phyloP scores from a whole-genome alignment of 2,329 filamentous ascomycete genomes.

The Hawksworthiomyces lignivorus region DNA sequence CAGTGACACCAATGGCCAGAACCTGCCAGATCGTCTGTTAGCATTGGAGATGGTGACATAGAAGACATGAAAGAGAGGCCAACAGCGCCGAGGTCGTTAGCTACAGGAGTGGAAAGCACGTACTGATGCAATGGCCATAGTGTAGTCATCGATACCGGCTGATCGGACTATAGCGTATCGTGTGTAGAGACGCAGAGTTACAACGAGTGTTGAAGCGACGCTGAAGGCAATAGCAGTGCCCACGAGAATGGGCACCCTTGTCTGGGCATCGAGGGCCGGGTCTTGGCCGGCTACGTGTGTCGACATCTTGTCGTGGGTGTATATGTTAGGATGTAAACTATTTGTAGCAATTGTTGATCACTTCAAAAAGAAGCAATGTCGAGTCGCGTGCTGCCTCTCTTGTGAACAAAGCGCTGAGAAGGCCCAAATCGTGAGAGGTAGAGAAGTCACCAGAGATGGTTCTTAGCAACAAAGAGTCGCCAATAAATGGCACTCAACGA shows the following conservation, averaged over 20 bases:
- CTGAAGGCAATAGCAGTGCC: slow-evolving; percentile 20
- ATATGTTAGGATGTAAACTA: background rate
- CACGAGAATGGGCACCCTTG: slow-evolving; percentile 19
- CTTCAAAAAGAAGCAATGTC: slow-evolving; percentile 3
- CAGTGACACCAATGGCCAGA: slow-evolving; percentile 17
- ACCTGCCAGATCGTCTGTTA: no score
- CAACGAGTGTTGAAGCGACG: slow-evolving; percentile 17
- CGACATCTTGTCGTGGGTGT: background rate
- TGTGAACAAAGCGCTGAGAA: no score
- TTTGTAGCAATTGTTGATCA: background rate
- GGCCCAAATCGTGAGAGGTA: no score
- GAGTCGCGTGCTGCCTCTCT: no score
- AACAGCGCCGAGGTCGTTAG: no score
- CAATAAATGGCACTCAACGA: no score
- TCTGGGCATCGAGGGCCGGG: slow-evolving; percentile 19
- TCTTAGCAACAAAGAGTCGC: no score
- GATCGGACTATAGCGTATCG: slow-evolving; percentile 18
- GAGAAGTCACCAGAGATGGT: no score
- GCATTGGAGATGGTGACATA: no score
- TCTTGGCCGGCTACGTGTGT: slow-evolving; percentile 14
- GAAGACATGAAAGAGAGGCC: no score
- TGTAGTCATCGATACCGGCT: slow-evolving; percentile 21
- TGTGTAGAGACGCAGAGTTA: slow-evolving; percentile 22
- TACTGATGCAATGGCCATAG: slow-evolving; percentile 20
- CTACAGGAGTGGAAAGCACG: no score